Evolutionary conservation across 352 stramenopile genomes (phyloP).

Genomic region (Pythium dissotocum): DNA sequence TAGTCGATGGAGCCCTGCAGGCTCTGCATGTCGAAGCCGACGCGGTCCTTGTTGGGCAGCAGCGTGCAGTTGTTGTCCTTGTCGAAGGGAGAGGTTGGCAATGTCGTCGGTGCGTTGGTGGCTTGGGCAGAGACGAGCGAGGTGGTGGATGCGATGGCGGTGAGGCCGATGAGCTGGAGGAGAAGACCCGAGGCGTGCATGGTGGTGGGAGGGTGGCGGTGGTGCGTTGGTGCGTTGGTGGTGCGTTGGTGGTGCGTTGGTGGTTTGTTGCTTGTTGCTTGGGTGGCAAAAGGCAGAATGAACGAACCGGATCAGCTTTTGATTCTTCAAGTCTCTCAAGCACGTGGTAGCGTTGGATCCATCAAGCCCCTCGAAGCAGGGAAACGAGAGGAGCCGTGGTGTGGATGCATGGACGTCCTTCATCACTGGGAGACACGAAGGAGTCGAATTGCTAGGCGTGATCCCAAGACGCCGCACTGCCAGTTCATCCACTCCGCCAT

Average conservation of each 20-base stretch:
- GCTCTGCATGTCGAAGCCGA: neutral
- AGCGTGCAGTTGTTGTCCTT: neutral
- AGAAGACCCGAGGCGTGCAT: neutral
- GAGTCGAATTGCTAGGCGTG: too few relatives aligned
- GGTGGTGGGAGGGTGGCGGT: too few relatives aligned
- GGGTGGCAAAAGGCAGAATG: neutral
- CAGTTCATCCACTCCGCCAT: too few relatives aligned
- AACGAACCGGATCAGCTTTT: too few relatives aligned
- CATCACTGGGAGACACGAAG: too few relatives aligned
- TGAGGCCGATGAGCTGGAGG: neutral
- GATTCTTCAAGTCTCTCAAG: too few relatives aligned
- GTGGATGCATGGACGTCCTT: too few relatives aligned
- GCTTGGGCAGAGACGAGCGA: neutral
- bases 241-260: neutral
- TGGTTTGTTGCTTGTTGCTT: neutral
- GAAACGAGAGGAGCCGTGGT: too few relatives aligned
- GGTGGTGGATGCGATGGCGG: neutral
- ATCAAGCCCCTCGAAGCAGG: too few relatives aligned
- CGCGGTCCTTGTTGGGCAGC: slow-evolving; percentile 4
- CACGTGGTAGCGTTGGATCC: too few relatives aligned
- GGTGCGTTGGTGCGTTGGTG: too few relatives aligned
- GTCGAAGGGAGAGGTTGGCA: neutral
- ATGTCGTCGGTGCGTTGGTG: neutral
- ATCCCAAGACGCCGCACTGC: too few relatives aligned
- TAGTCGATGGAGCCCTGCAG: neutral